phyloP scores from a whole-genome alignment of 371 early-diverging fungal genomes.

The Nosema muscidifuracis region DNA sequence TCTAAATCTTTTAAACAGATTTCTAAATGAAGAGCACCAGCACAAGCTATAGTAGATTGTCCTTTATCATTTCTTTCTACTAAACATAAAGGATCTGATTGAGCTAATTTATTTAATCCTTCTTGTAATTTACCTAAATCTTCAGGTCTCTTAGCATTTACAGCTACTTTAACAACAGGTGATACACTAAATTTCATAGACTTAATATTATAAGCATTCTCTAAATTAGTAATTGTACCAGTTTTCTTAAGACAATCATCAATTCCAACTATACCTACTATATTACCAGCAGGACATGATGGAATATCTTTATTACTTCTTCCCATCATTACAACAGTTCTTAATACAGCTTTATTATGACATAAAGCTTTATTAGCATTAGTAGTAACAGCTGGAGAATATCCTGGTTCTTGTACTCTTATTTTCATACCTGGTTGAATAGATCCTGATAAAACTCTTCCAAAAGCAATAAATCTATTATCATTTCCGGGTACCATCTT shows the following conservation, averaged over 20 bases:
- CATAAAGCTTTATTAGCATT: constrained; percentile 59
- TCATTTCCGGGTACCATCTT: constrained; percentile 99
- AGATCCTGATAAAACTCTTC: constrained; percentile 98
- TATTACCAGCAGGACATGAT: constrained; percentile 98
- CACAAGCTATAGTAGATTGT: constrained; percentile 98
- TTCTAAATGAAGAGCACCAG: constrained; percentile 98
- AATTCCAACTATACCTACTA: constrained; percentile 93
- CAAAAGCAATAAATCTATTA: constrained; percentile 99
- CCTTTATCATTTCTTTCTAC: constrained; percentile 84
- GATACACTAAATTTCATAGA: constrained; percentile 99
- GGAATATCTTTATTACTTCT: constrained; percentile 90
- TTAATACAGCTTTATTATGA: constrained; percentile 86
- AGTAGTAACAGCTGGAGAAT: constrained; percentile 79
- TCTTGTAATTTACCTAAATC: constrained; percentile 97
- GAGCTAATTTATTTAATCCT: constrained; percentile 85
- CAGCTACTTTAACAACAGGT: constrained; percentile 92
- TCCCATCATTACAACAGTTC: constrained; percentile 98
- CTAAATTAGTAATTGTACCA: constrained; percentile 87
- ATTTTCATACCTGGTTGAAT: constrained; percentile 93
- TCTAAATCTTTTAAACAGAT: constrained; percentile 98
- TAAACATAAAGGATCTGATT: constrained; percentile 94
- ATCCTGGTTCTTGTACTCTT: constrained; percentile 98
- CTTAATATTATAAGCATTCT: constrained; percentile 86
- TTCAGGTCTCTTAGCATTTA: constrained; percentile 85
- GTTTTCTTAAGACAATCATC: constrained; percentile 98